Percentiles rank a stretch among this genome's conserved stretches.
Conservation (phyloP, 2,329 filamentous ascomycete species). For the Emergomyces pasteurianus region DNA sequence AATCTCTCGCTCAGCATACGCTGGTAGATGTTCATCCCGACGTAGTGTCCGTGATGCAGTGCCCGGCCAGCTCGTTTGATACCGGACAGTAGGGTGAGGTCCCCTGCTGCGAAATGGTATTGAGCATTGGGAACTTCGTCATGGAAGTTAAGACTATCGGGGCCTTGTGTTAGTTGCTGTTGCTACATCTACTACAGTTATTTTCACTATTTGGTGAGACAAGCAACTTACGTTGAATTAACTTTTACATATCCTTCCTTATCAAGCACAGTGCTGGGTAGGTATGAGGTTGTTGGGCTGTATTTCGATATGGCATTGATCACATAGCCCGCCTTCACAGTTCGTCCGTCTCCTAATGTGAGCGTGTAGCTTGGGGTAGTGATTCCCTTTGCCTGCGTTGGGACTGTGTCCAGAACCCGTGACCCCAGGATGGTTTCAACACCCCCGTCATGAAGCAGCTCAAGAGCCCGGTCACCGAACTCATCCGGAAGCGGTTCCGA, state of each 20-base stretch:
- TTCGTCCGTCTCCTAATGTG: slow-evolving; percentile 47
- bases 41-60: slow-evolving; percentile 55
- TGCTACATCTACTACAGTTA: no score
- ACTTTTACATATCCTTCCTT: slow-evolving; percentile 54
- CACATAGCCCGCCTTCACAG: slow-evolving; percentile 50
- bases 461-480: slow-evolving; percentile 51
- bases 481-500: slow-evolving; percentile 60
- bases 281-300: slow-evolving; percentile 47
- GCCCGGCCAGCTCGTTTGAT: slow-evolving; percentile 65
- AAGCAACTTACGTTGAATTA: slow-evolving; percentile 36
- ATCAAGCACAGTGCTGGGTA: slow-evolving; percentile 46
- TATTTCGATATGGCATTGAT: slow-evolving; percentile 56
- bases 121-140: slow-evolving; percentile 42
- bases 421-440: slow-evolving; percentile 54
- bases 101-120: slow-evolving; percentile 56
- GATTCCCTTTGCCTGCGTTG: slow-evolving; percentile 32
- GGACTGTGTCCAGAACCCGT: slow-evolving; percentile 35
- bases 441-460: slow-evolving; percentile 48
- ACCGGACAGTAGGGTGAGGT: slow-evolving; percentile 55
- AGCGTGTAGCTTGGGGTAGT: slow-evolving; percentile 36
- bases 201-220: background rate
- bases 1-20: slow-evolving; percentile 30
- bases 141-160: slow-evolving; percentile 40
- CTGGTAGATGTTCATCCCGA: slow-evolving; percentile 55
- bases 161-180: background rate